Evolutionary conservation across 768 basidiomycete species (phyloP).

Genomic region (Podaxis rugospora): DNA sequence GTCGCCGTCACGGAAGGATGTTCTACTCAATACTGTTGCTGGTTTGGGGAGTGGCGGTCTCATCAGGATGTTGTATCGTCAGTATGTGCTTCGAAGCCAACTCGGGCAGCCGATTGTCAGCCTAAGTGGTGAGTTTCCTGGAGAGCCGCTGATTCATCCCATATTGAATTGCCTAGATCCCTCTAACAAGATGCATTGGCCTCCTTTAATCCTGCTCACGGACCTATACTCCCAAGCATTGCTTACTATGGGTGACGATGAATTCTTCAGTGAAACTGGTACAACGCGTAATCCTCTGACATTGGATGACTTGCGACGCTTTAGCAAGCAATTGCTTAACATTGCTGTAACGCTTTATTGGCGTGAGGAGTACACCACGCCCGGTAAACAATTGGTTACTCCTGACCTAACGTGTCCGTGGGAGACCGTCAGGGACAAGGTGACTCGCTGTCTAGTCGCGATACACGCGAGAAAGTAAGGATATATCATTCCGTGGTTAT

Average conservation of each 20-base stretch:
- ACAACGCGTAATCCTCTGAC: constrained; percentile 68
- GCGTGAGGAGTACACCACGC: constrained; percentile 33
- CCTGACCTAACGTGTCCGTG: constrained; percentile 43
- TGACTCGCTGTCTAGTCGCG: constrained; percentile 73
- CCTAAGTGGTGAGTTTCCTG: constrained; percentile 20
- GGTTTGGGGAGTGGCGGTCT: constrained; percentile 51
- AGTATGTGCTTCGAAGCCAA: constrained; percentile 53
- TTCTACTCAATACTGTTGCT: constrained; percentile 51
- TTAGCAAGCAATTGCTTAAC: constrained; percentile 78
- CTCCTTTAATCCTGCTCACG: constrained; percentile 69
- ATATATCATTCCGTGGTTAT: not conserved
- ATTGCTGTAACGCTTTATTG: constrained; percentile 73
- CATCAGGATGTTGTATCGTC: constrained; percentile 72
- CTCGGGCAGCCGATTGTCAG: constrained; percentile 53
- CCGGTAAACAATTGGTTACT: not conserved
- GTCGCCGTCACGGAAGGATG: constrained; percentile 57
- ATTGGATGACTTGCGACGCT: constrained; percentile 73
- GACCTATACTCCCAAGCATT: constrained; percentile 83
- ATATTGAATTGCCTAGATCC: constrained; percentile 33
- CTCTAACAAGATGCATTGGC: constrained; percentile 46
- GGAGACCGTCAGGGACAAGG: constrained; percentile 69
- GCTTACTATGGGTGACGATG: constrained; percentile 93
- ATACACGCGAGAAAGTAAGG: constrained; percentile 89
- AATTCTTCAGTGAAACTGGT: constrained; percentile 64
- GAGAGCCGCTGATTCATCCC: not conserved